Conservation (phyloP, 1,284 basidiomycete genomes). For the Puccinia hordei region DNA sequence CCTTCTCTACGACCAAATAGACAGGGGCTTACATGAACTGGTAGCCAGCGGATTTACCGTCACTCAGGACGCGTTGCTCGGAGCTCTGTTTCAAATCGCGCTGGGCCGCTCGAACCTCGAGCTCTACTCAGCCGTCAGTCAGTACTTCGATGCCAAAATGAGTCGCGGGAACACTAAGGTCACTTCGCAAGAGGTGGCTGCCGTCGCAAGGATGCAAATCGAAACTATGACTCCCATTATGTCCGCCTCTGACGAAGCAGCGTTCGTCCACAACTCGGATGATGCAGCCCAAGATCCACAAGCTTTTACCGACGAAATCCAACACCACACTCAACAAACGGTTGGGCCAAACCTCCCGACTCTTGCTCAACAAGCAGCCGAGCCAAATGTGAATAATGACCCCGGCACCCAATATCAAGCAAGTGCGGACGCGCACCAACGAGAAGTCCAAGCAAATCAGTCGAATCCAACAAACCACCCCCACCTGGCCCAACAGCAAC, state of each 20-base stretch:
- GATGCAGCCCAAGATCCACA: not conserved
- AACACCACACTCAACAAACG: not conserved
- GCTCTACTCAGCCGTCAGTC: constrained; percentile 21
- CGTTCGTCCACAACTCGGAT: not conserved
- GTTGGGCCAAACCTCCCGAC: not conserved
- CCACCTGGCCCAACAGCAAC: not conserved
- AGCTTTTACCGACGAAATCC: not conserved
- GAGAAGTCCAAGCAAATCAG: not conserved
- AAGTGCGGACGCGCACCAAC: not conserved
- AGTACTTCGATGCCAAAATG: constrained; percentile 12
- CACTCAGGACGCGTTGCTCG: constrained; percentile 14
- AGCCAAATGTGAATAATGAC: not conserved
- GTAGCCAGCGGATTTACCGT: constrained; percentile 18
- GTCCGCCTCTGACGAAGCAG: constrained; percentile 16
- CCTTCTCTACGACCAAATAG: constrained; percentile 26
- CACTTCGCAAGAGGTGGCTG: constrained; percentile 11
- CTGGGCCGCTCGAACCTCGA: constrained; percentile 24
- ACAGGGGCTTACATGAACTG: constrained; percentile 4
- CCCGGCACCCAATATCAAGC: not conserved
- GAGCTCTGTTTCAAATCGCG: constrained; percentile 35
- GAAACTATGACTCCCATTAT: not conserved
- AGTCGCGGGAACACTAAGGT: not conserved
- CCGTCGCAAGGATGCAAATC: constrained; percentile 17
- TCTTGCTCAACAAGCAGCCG: not conserved
- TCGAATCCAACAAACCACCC: not conserved